Base-by-base conservation (phyloP, 2,329 filamentous ascomycete genomes). In the Lasiodiplodia citricola region DNA sequence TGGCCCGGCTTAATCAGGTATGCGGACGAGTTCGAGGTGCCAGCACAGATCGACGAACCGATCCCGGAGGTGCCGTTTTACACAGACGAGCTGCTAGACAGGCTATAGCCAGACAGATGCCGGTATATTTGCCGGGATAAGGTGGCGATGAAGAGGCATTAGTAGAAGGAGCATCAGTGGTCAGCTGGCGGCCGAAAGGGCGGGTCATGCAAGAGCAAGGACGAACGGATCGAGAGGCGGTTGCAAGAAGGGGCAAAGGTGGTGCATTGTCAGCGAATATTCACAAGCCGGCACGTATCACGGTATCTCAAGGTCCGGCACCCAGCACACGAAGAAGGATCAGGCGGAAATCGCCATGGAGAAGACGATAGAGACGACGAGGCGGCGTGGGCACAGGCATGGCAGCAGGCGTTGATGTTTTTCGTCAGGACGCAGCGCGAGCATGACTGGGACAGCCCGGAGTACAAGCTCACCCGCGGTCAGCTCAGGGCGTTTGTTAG, bases 261-360 rank as follows among this genome's bases (percentile, higher is more conserved):
- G 11, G 55, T 72, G 2, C 16, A 67, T 64, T 70, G 50, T 62
- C 51, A 69, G 67, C 63, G 57, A 31, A 58, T 70, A 5, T 69
- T 70, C 44, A 50, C 62, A 44, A 25, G 62, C 31, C 50, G 69
- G 54, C 37, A 31, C 23, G 51, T 67, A 16, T 72, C 67, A 51
- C 57, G 67, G 69, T 70, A 70, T 68, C 69, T 71, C 38, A 37
- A 72, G 62, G 71, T 71, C 11, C 37, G 66, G 35, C 31, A 64
- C 21, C 56, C 68, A 25, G 31, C 25, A 18, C 8, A 44, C 2
- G 41, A 35, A 47, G 16, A 65, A 28, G 31, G 56, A 31, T 56
- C 31, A 52, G 21, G 68, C 52, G 47, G 44, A 70, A n/a, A 10
- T 10, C 14, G 47, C 16, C 14, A 21, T 7, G 23, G 10, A 54